Percentiles rank a stretch among this genome's conserved stretches.
phyloP scores from a whole-genome alignment of 1,139 yeast genomes.

The Geotrichum klebahnii region DNA sequence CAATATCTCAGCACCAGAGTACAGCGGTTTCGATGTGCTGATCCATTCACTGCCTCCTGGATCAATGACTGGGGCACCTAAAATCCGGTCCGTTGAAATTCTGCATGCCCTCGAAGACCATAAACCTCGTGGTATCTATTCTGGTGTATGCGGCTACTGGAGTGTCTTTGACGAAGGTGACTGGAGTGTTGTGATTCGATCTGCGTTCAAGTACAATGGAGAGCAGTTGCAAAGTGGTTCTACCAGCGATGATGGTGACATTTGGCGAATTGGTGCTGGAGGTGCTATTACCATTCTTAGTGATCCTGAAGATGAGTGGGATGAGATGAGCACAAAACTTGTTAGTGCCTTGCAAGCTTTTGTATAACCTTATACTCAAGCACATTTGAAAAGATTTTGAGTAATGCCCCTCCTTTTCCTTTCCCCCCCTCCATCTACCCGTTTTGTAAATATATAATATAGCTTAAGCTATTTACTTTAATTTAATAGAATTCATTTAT shows the following conservation, averaged over 20 bases:
- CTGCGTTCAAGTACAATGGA: slow-evolving; percentile 62
- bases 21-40: slow-evolving; percentile 73
- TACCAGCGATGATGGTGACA: slow-evolving; percentile 25
- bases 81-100: slow-evolving; percentile 82
- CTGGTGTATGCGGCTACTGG: slow-evolving; percentile 97
- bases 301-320: slow-evolving; percentile 79
- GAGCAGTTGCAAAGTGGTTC: slow-evolving; percentile 27
- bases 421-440: too few relatives aligned
- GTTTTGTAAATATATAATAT: too few relatives aligned
- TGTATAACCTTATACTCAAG: slow-evolving; percentile 16
- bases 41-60: slow-evolving; percentile 90
- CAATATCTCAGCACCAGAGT: slow-evolving; percentile 27
- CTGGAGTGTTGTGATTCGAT: slow-evolving; percentile 93
- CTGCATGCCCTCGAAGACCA: slow-evolving; percentile 51
- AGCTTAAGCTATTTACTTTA: too few relatives aligned
- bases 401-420: too few relatives aligned
- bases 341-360: slow-evolving; percentile 56
- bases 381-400: background rate
- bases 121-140: slow-evolving; percentile 76
- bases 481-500: too few relatives aligned
- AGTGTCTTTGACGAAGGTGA: slow-evolving; percentile 82
- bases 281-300: slow-evolving; percentile 95
- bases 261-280: slow-evolving; percentile 95
- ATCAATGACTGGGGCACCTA: slow-evolving; percentile 99
- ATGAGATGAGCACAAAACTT: slow-evolving; percentile 80